These are phyloP conservation scores for Agrostemma githago DNA, from an alignment of 148 eudicot genomes.

Conservation along the genomic window DNA sequence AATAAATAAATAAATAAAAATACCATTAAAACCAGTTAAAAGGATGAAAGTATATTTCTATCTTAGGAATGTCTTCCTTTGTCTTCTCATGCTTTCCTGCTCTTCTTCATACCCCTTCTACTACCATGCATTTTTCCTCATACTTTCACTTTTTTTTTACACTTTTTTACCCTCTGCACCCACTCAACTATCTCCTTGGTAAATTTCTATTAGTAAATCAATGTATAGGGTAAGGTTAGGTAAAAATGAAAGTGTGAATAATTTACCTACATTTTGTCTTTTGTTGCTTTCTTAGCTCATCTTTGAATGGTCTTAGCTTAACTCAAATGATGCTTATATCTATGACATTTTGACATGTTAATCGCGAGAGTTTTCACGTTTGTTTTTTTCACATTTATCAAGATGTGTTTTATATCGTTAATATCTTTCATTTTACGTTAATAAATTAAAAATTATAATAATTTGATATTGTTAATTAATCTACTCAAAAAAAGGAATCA, in stretches of 20 bases:
- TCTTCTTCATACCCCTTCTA: slow-evolving; percentile 1
- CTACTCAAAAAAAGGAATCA: too few species aligned
- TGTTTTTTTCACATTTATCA: too few species aligned
- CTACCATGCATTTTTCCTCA: too few species aligned
- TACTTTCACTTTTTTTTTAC: too few species aligned
- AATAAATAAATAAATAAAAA: slow-evolving; percentile 4
- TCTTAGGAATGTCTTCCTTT: slow-evolving; percentile 29
- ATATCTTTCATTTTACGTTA: too few species aligned
- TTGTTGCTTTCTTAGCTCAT: too few species aligned
- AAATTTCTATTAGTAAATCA: too few species aligned
- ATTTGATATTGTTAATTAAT: too few species aligned
- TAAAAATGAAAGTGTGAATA: background rate
- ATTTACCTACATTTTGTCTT: background rate
- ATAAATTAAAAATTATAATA: too few species aligned
- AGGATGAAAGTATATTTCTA: slow-evolving; percentile 28
- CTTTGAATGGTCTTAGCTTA: background rate
- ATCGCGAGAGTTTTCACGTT: too few species aligned
- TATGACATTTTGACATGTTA: too few species aligned
- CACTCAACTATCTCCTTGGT: background rate
- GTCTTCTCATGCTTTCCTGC: background rate
- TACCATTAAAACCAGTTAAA: slow-evolving; percentile 26
- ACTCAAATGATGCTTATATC: background rate
- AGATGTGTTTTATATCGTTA: too few species aligned
- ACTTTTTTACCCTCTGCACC: background rate
- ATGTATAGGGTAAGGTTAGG: background rate